Base-by-base conservation (phyloP, 2,329 filamentous ascomycete species). In the Aspergillus sojae region DNA sequence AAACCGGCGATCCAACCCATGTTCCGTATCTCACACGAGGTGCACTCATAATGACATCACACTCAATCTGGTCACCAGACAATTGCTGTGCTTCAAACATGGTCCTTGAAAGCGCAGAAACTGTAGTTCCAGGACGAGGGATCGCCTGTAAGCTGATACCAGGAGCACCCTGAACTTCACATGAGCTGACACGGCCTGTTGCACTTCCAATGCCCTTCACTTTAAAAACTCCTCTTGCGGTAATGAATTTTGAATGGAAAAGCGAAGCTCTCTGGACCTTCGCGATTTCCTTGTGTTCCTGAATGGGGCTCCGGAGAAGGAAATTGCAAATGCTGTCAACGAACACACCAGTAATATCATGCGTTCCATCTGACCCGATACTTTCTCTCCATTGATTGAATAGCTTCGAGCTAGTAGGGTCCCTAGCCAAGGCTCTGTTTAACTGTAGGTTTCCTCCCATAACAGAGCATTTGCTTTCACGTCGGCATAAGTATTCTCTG, bases 251-350 rank as follows among this genome's bases (percentile, higher is more conserved):
- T 53, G 26, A 53, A 53, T 53, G 48, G 12, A 53, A 53, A 53
- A 53, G 48, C 48, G 48, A 23, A 32, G 48, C 48, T 53, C 30
- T 53, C 48, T 53, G 48, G 23, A 53, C 30, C 48, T 53, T 53
- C 21, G n/a, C 48, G 16, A 30, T 53, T 30, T 53, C 48, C 48
- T 32, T 53, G 30, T 53, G 48, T 53, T 53, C 48, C 48, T 53
- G 26, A 53, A 53, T 53, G 30, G 48, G 48, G 30, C 48, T 53
- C 48, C 48, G 11, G 30, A 53, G 48, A 23, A 53, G 48, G 48
- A 53, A 53, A 53, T 53, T 53, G 48, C 48, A 53, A 53, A 53
- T 53, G 48, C 48, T 53, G 30, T 53, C 48, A 32, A 53, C 48
- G 26, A 53, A 53, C n/a, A 53, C 48, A 53, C 48, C 28, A 23